Percentiles rank a stretch among this genome's conserved stretches.
phyloP scores from a whole-genome alignment of 495 filamentous ascomycete genomes.

The Penicillium malachiteum region DNA sequence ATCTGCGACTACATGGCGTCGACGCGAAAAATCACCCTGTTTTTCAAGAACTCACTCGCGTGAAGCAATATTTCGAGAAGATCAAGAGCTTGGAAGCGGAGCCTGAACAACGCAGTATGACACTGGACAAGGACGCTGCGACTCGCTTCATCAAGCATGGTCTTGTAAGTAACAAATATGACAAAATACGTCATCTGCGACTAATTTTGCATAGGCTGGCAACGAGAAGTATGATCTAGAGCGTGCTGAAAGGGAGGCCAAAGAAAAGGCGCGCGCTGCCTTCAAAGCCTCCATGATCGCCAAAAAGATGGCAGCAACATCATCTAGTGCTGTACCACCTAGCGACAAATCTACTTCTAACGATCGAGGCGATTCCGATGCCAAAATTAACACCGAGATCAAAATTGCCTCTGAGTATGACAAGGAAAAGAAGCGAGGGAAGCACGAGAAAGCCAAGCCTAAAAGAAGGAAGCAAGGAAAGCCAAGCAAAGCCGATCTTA shows the following conservation, averaged over 20 bases:
- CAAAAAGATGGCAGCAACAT: conserved; percentile 26
- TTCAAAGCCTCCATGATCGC: conserved; percentile 48
- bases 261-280: conserved; percentile 51
- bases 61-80: conserved; percentile 91
- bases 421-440: conserved; percentile 13
- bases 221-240: conserved; percentile 62
- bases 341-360: conserved; percentile 28
- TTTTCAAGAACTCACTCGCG: conserved; percentile 76
- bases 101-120: conserved; percentile 54
- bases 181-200: not conserved
- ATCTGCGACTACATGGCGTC: conserved; percentile 74
- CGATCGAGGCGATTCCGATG: conserved; percentile 23
- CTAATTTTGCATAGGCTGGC: conserved; percentile 47
- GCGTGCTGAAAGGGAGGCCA: conserved; percentile 51
- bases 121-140: conserved; percentile 77
- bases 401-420: not conserved
- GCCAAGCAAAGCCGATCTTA: conserved; percentile 27
- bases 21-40: conserved; percentile 82
- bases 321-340: conserved; percentile 16
- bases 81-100: conserved; percentile 65
- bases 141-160: conserved; percentile 77
- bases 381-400: conserved; percentile 16
- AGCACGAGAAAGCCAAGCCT: conserved; percentile 18
- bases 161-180: conserved; percentile 52
- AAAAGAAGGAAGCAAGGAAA: conserved; percentile 28